Evolutionary conservation across 352 stramenopile genomes (phyloP), one percentile per base, ranked within the genome.

Genomic region (Peronospora tabacina): DNA sequence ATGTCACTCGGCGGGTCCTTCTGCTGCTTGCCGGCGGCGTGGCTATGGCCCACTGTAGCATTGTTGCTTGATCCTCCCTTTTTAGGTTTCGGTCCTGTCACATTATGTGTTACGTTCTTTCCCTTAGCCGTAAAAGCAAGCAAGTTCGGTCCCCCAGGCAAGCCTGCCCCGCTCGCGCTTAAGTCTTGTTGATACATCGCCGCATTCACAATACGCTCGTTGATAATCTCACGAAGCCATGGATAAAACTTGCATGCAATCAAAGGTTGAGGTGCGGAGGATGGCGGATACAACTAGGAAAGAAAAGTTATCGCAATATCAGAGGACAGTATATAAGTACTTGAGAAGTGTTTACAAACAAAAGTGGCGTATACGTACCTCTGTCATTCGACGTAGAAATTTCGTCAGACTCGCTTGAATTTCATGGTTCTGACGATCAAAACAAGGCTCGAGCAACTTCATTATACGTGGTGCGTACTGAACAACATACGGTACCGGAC

Each of bases 391-490:
- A 3, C 61, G 44, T 43, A 94, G 43, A 60, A 93, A 93, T 13
- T 52, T 72, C 0, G 72, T 85, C 11, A 94, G 54, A 33, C 68
- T 73, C 0, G 63, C 42, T 56, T 95, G 84, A 17, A 94, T 89
- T 29, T 90, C 82, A 28, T 61, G 41, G 43, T 90, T 89, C n/a
- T 76, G 66, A 7, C 79, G 78, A 53, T 93, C 82, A 55, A 95
- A 95, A 55, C 84, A 95, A 22, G 84, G 82, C 47, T 95, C 84
- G 12, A 94, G 51, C 12, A 95, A 52, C 64, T 95, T 95, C 82
- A 94, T 93, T 34, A 95, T 88, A 26, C 82, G 69, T 10, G 82
- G 82, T 3, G 84, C 84, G 37, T 95, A 92, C 58, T 95, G 82
- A 24, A 94, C 71, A 13, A 92, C 76, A 52, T 93, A 95, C 15